Base-by-base conservation (phyloP, 257 asterid species). In the Solanum pinnatisectum region DNA sequence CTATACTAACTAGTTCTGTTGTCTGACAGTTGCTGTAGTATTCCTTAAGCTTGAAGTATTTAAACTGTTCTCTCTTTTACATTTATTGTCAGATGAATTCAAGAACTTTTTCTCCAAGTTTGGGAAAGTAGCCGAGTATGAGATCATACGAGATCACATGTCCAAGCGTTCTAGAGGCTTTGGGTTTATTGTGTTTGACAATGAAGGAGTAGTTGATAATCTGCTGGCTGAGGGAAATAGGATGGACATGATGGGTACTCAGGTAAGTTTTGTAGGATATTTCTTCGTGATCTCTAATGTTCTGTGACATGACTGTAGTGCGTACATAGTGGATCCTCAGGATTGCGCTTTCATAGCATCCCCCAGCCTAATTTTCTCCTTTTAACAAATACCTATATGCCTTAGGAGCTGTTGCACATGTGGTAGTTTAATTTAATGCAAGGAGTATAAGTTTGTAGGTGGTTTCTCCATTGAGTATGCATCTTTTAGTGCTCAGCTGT, bases 81-180 rank as follows among this genome's bases (percentile, higher is more conserved):
- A 78, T 76, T 59, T 27, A 37, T 7, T 71, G 71, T 20, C 11
- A 97, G 99, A 97, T 86, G 99, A 97, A 86, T 91, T 97, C 90
- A 96, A 95, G 94, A 15, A 89, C 49, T 97, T 95, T 92, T 97
- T 97, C 92, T 94, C 98, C 49, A 94, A 94, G 89, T 94, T 63
- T 59, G 99, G 99, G 84, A 93, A 96, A 88, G 98, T 97, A 46
- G 90, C 91, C 11, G 99, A 96, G 93, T 98, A 95, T 27, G 98
- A 97, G 96, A 96, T 97, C 49, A 97, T 97, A 22, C 92, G 96
- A 70, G 99, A 97, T 90, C 99, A 96, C 56, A 92, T 91, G 83
- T 93, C 98, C 32, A 96, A 96, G 93, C 94, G 94, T 85, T 97
- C 99, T 73, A 95, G 99, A 86, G 99, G 99, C 46, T 97, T 97